These are phyloP conservation scores for Pseudevernia furfuracea DNA, from an alignment of 495 filamentous ascomycete species.

Conservation along the genomic window DNA sequence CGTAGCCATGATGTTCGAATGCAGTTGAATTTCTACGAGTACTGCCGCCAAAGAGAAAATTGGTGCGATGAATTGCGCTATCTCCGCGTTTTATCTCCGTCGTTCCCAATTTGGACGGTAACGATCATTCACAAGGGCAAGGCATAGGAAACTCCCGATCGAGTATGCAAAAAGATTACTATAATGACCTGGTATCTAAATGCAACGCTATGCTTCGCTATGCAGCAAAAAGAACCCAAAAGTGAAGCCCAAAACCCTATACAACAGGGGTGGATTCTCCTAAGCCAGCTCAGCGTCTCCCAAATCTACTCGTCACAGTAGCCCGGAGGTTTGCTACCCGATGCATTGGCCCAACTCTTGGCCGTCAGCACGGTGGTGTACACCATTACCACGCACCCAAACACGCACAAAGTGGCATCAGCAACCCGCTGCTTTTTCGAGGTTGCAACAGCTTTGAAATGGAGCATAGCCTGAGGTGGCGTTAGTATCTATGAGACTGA, in stretches of 20 bases:
- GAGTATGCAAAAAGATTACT: background rate
- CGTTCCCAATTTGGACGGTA: background rate
- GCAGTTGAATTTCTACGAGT: background rate
- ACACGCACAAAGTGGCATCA: conserved; percentile 67
- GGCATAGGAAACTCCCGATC: background rate
- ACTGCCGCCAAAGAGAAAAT: background rate
- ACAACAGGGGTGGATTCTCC: background rate
- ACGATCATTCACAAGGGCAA: background rate
- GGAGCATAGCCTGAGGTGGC: conserved; percentile 67
- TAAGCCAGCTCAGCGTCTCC: background rate
- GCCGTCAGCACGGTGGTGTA: conserved; percentile 85
- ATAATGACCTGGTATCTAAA: conserved; percentile 9
- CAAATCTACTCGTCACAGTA: conserved; percentile 45
- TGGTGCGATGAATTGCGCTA: conserved; percentile 3
- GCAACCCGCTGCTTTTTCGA: conserved; percentile 53
- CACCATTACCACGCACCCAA: conserved; percentile 76
- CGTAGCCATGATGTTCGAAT: background rate
- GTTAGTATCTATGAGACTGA: conserved; percentile 12
- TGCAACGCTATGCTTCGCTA: conserved; percentile 21
- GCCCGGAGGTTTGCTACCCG: conserved; percentile 40
- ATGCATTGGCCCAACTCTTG: conserved; percentile 64
- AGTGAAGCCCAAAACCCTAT: background rate
- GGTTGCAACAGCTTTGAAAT: conserved; percentile 69
- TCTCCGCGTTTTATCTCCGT: conserved; percentile 7
- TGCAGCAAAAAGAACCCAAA: background rate